Evolutionary conservation across 805 yeast genomes (phyloP).

Genomic region (Jamesozyma hellenica): DNA sequence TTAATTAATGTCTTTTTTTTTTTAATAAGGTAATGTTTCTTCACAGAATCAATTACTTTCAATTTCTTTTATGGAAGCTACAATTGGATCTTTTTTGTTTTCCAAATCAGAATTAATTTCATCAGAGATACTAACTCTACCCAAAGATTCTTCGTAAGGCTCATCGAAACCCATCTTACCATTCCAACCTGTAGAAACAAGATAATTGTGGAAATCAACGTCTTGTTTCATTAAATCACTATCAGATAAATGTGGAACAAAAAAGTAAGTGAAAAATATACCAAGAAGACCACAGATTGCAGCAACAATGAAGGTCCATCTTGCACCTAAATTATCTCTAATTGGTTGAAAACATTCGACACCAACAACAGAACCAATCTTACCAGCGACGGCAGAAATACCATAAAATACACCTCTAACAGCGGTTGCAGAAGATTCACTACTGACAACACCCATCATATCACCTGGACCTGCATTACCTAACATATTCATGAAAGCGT

Average conservation of each 20-base stretch:
- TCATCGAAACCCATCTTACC: conserved; percentile 5
- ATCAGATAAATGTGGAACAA: conserved; percentile 1
- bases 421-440: conserved; percentile 3
- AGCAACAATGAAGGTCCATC: conserved; percentile 5
- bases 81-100: no score
- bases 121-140: neutral
- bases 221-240: conserved; percentile 4
- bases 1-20: no score
- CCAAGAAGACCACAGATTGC: conserved; percentile 3
- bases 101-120: no score
- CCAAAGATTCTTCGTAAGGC: neutral
- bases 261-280: conserved; percentile 1
- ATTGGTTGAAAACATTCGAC: conserved; percentile 5
- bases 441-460: conserved; percentile 4
- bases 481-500: conserved; percentile 4
- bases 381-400: conserved; percentile 4
- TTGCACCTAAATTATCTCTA: conserved; percentile 3
- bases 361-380: conserved; percentile 5
- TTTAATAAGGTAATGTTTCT: no score
- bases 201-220: conserved; percentile 3
- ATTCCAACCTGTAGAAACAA: conserved; percentile 1
- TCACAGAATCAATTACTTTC: no score
- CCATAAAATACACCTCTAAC: conserved; percentile 5
- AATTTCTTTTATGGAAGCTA: no score
- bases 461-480: conserved; percentile 5